Percentiles rank a stretch among this genome's conserved stretches.
These are phyloP conservation scores for Aaosphaeria arxii DNA, from an alignment of 2,329 filamentous ascomycete genomes.

Conservation along the genomic window DNA sequence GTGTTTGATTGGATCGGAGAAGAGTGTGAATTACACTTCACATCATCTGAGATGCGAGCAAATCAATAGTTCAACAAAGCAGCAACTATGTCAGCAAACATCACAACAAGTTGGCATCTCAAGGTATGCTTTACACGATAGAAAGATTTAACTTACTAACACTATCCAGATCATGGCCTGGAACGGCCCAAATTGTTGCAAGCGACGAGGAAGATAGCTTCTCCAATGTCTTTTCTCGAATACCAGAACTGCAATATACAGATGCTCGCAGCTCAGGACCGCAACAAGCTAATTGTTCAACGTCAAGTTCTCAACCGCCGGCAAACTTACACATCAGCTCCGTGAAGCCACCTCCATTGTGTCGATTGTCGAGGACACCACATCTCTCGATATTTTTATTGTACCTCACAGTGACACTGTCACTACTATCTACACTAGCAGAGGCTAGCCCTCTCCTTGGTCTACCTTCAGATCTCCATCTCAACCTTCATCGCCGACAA, in stretches of 20 bases:
- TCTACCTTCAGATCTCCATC: background rate
- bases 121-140: constrained; percentile 3
- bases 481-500: constrained; percentile 11
- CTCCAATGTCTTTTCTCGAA: constrained; percentile 2
- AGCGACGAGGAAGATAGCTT: constrained; percentile 1
- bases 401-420: constrained; percentile 4
- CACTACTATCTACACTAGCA: constrained; percentile 5
- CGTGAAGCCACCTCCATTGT: background rate
- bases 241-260: background rate
- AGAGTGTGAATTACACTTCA: constrained; percentile 8
- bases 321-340: background rate
- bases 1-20: constrained; percentile 4
- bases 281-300: no score
- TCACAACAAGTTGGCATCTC: background rate
- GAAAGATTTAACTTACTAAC: background rate
- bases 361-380: constrained; percentile 8
- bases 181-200: background rate
- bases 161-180: constrained; percentile 6
- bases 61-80: background rate
- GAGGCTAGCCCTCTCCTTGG: constrained; percentile 4
- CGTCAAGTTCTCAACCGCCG: no score
- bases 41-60: constrained; percentile 7
- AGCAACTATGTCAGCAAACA: background rate
- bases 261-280: background rate
- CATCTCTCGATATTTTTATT: constrained; percentile 7